Conservation (phyloP, 306 rosid genomes). For the Malus fusca region DNA sequence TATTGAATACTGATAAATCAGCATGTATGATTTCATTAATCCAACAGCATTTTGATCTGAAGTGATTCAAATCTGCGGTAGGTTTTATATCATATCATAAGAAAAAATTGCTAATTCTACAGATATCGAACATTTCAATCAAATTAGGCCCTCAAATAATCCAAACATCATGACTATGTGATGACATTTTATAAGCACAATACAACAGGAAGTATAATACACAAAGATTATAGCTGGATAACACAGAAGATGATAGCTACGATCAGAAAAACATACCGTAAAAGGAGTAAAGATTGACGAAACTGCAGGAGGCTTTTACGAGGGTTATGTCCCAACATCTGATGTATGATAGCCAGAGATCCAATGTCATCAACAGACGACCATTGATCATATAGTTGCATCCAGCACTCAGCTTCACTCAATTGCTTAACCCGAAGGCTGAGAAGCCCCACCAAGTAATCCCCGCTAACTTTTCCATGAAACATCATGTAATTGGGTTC, state of each 20-base stretch:
- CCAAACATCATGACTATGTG: neutral
- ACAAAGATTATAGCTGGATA: slow-evolving; percentile 11
- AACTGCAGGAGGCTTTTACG: slow-evolving; percentile 56
- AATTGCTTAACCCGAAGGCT: slow-evolving; percentile 29
- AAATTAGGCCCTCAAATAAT: neutral
- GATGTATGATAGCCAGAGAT: slow-evolving; percentile 74
- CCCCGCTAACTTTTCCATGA: slow-evolving; percentile 46
- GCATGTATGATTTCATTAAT: neutral
- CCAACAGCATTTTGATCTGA: neutral
- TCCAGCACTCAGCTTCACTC: slow-evolving; percentile 78
- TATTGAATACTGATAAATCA: neutral
- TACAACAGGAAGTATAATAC: neutral
- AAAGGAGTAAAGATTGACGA: slow-evolving; percentile 75
- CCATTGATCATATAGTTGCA: slow-evolving; percentile 76
- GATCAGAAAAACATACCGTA: slow-evolving; percentile 38
- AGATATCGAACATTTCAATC: neutral
- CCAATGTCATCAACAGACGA: slow-evolving; percentile 75
- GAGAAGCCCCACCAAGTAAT: slow-evolving; percentile 45
- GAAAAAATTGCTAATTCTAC: neutral
- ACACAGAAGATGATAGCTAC: neutral
- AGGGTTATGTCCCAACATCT: slow-evolving; percentile 65
- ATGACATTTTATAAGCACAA: neutral
- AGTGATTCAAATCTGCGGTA: neutral
- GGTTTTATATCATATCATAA: neutral
- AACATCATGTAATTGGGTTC: slow-evolving; percentile 57